Evolutionary conservation across 2,329 filamentous ascomycete genomes (phyloP), one percentile per base, ranked within the genome.

Genomic region (Coleophoma eucalyptorum): DNA sequence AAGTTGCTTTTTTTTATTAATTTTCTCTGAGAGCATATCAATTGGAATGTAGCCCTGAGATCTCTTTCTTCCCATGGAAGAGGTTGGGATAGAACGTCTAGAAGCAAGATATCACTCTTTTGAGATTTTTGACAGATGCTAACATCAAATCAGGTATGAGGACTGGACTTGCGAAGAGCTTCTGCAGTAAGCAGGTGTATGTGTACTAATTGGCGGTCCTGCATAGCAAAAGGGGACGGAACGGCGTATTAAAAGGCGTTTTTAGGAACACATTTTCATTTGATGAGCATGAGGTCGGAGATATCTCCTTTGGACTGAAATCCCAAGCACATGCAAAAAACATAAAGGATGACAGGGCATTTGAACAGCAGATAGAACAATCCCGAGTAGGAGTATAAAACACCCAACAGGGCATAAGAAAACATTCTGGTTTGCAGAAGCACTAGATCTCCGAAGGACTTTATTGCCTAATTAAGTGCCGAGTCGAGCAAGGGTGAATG

Each of bases 151-250:
- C 42, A 66, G 64, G 55, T 97, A 97, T 72, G 94, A 99, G 79
- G 94, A 99, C 71, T 99, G 94, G 94, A 96, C 92, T 34, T 97
- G 92, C 73, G 94, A 97, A 73, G 94, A 99, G 72, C 78, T 97
- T 58, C 80, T 96, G 41, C 62, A 65, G 46, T 65, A 60, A 51
- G 45, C 20, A 33, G 41, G 48, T 50, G 37, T 32, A 33, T 47
- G 46, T 33, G 21, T 32, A 48, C 31, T 44, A 15, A 38, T 47
- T 20, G 32, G 45, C 40, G 50, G 44, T 51, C 53, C 47, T 51
- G 56, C 59, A 62, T 63, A 53, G 56, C 58, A 54, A 55, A 47
- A 59, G 54, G 54, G 50, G 35, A 15, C 53, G 53, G 50, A 55
- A 50, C 56, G 62, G 62, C 60, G 60, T 60, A 62, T 49, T 50